Conservation (phyloP, 2,329 filamentous ascomycete genomes). For the Aspergillus sp. region DNA sequence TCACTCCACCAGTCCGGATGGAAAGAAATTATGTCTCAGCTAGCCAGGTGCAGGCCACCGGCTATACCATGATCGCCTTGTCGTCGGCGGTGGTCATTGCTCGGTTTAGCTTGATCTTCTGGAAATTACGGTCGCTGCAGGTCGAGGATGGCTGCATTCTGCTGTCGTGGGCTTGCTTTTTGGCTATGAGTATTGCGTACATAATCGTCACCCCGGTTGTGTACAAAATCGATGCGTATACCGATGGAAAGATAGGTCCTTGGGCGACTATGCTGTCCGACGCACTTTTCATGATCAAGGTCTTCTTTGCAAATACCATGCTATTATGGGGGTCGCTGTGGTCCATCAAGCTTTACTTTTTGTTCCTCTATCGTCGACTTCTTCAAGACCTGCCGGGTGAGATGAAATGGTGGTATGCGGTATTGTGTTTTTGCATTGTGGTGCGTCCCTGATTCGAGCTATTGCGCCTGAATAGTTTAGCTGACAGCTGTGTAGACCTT, state of each 20-base stretch:
- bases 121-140: slow-evolving; percentile 1
- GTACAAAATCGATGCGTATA: neutral
- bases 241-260: neutral
- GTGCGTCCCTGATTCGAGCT: neutral
- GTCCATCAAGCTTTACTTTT: neutral
- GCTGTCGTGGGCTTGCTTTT: neutral
- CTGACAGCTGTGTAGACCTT: neutral
- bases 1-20: neutral
- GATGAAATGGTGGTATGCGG: slow-evolving; percentile 3
- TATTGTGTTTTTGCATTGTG: neutral
- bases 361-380: neutral
- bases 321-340: neutral
- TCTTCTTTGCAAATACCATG: neutral
- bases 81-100: slow-evolving; percentile 1
- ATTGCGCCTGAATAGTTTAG: neutral
- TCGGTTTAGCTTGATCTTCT: neutral
- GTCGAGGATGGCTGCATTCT: neutral
- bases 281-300: neutral
- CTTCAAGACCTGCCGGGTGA: neutral
- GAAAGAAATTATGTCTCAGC: slow-evolving; percentile 1
- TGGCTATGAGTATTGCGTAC: slow-evolving; percentile 1
- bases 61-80: neutral
- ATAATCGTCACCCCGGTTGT: neutral
- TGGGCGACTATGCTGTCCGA: slow-evolving; percentile 1
- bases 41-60: neutral